Base-by-base conservation (phyloP, 768 basidiomycete species). In the Boletus eberwhitei region DNA sequence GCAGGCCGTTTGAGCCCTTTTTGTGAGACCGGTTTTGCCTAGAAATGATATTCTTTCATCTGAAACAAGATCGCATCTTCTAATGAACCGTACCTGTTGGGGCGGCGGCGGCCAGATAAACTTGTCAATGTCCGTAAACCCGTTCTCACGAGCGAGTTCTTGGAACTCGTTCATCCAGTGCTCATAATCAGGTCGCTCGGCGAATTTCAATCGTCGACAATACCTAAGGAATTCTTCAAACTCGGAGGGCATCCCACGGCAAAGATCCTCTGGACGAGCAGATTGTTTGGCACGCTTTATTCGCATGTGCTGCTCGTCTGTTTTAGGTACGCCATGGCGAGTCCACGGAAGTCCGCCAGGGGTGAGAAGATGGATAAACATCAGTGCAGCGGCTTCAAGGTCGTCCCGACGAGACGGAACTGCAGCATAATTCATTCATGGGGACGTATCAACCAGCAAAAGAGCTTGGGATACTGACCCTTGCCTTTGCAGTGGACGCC, bases 401-500 rank as follows among this genome's bases (percentile, higher is more conserved):
- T 91, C 88, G 64, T 91, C 88, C 53, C 88, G 77, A 44, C 88
- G 81, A 53, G 88, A 87, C 19, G 88, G 88, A 39, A 90, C 88
- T 90, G 60, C 49, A 54, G 49, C 26, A 55, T 52, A 29, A 48
- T 60, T 69, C 53, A 64, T 60, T 69, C 53, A 64, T 60, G 65
- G 50, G 50, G 48, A 66, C 37, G 24, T 24, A 57, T 65, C 48
- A 26, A 59, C 35, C 52, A 52, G 46, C 12, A 51, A 50, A 59
- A 52, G 54, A 50, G 50, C 21, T 46, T 38, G 26, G 37, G 50
- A 62, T 36, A 60, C 73, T 58, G 57, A 87, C 88, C 86, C 77
- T 82, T 84, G 50, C 86, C 85, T 45, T 82, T 81, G 61, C 88
- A 91, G 67, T 91, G 88, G 12, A 90, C 89, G 38, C 79, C 81